Base-by-base conservation (phyloP, 176 grass and related monocot species). In the Phoenix dactylifera region DNA sequence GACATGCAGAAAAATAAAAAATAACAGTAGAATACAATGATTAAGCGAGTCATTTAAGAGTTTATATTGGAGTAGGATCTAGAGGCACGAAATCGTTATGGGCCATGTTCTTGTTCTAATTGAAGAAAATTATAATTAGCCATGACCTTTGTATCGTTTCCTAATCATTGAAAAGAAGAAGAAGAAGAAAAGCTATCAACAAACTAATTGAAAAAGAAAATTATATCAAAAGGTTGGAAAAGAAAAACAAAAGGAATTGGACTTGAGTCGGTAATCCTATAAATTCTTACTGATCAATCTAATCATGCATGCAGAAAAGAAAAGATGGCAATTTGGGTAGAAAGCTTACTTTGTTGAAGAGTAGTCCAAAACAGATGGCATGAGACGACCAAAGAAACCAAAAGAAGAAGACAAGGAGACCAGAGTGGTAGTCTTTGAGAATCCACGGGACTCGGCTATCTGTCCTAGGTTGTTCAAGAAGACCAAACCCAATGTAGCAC, bases 391-490 rank as follows among this genome's bases (percentile, higher is more conserved):
- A 74, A 98, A 88, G 84, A 98, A 98, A 53, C 93, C 87, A 59
- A 98, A 98, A 4, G 93, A 92, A 4, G 93, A 98, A 1, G 84
- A 98, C 1, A 98, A 69, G 5, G 93, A 92, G 23, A 98, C 93
- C 1, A 98, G 76, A 3, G 81, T 86, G 57, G 93, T 86, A 62
- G 70, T 76, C 72, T 80, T 15, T 16, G 32, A 26, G 32, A 92
- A 74, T 14, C 79, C 24, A 3, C 87, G 78, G 12, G 93, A 98
- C 79, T 98, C 78, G 15, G 93, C 93, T 60, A 98, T 98, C 65
- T 98, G 93, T 4, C 93, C 93, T 1, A 98, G 65, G 65, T 98
- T 98, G 77, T 98, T 92, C 62, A 92, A 79, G 75, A 92, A 98
- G 50, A 98, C 93, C 57, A 98, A 24, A 14, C 93, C 93, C 54